These are phyloP conservation scores for Wickerhamiella infanticola DNA, from an alignment of 1,139 yeast species.

Conservation along the genomic window DNA sequence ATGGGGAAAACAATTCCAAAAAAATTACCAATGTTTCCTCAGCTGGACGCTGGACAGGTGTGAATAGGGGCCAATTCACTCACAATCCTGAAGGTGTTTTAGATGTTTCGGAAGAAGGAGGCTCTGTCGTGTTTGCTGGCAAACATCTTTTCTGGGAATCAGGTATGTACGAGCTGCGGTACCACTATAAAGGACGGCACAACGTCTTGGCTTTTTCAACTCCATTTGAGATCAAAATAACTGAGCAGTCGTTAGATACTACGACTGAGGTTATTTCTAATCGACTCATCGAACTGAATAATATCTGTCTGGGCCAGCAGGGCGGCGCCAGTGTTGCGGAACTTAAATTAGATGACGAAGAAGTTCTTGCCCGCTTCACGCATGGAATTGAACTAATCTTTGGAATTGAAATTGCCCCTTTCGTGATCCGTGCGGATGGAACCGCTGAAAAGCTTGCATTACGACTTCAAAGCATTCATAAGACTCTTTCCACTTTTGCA, in stretches of 20 bases:
- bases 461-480: constrained; percentile 12
- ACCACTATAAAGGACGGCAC: constrained; percentile 56
- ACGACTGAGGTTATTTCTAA: constrained; percentile 23
- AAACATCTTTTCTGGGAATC: constrained; percentile 47
- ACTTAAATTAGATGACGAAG: constrained; percentile 16
- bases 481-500: background rate
- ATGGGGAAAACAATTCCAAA: constrained; percentile 45
- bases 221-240: constrained; percentile 52
- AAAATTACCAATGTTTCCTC: constrained; percentile 49
- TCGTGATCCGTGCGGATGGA: constrained; percentile 21
- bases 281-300: constrained; percentile 17
- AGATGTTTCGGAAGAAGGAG: constrained; percentile 25
- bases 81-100: constrained; percentile 16
- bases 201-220: constrained; percentile 51
- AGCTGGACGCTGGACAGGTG: constrained; percentile 54
- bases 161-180: constrained; percentile 65
- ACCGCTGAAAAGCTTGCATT: constrained; percentile 19
- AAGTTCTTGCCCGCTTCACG: constrained; percentile 19
- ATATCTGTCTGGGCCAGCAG: constrained; percentile 12
- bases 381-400: constrained; percentile 20
- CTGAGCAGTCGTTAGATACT: constrained; percentile 23
- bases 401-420: constrained; percentile 23
- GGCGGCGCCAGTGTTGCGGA: constrained; percentile 8
- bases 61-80: constrained; percentile 25
- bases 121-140: constrained; percentile 38